Base-by-base conservation (phyloP, 805 yeast species). In the Candida methanosorbosa region DNA sequence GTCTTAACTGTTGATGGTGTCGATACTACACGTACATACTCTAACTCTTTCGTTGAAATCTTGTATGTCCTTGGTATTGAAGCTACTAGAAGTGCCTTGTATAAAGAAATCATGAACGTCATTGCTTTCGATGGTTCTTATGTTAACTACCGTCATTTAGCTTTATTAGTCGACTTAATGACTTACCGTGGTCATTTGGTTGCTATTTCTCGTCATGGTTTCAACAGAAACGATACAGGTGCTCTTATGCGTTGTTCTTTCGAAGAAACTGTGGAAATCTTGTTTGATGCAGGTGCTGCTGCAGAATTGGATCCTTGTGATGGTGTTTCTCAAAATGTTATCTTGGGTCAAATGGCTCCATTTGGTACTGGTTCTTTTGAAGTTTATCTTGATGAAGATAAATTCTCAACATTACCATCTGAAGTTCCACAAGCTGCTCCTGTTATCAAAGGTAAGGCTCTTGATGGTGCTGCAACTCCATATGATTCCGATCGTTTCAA, bases 81-180 rank as follows among this genome's bases (percentile, higher is more conserved):
- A 61, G 99, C 99, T 29, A 94, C 97, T 18, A 80, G 98, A 61
- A 75, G 88, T 35, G 95, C 97, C 1, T 68, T 92, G 49, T 92
- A 81, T 70, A 83, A 79, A 57, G 98, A 92, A 66, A 87, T 92
- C 51, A 77, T 84, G 63, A 92, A 92, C 54, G 99, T 92, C 49
- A 87, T 92, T 72, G 96, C 97, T 4, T 92, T 94, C 52, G 99
- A 92, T 72, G 99, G 98, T 83, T 88, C 98, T 26, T 92, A 92
- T 53, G 99, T 92, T 42, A 92, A 92, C 63, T 92, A 92, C 65
- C 81, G 99, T 65, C 99, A 92, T 54, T 81, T 92, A 92, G 97
- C 99, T 4, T 68, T 92, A 50, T 71, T 92, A 50, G 97, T 92
- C 39, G 99, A 92, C 67, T 94, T 88, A 26, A 92, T 92, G 99